These are phyloP conservation scores for Trichomonas vaginalis DNA, from an alignment of 208 protist genomes.

Conservation along the genomic window DNA sequence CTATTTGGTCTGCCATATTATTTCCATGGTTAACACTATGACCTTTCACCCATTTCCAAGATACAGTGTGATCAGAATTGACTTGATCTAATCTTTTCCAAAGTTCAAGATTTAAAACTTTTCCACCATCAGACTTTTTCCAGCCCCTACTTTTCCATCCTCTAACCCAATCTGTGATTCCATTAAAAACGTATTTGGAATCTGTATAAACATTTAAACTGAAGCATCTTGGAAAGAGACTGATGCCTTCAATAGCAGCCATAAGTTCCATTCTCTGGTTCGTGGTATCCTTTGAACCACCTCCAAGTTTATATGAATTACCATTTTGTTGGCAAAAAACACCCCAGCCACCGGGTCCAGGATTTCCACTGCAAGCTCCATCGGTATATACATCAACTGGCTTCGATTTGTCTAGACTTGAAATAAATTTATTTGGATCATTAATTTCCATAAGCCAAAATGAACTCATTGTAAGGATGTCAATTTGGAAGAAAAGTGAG, in stretches of 20 bases:
- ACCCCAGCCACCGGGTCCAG: neutral
- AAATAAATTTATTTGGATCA: neutral
- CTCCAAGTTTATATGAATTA: neutral
- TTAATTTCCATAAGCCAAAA: too few species aligned
- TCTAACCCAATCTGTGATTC: neutral
- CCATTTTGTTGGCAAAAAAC: neutral
- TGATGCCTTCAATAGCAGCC: neutral
- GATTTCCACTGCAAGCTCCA: neutral
- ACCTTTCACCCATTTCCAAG: neutral
- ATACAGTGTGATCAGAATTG: neutral
- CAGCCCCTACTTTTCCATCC: neutral
- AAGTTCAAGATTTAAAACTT: neutral
- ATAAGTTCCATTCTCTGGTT: neutral
- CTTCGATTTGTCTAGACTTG: neutral
- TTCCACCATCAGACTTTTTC: neutral
- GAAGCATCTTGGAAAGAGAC: neutral
- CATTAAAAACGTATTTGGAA: neutral
- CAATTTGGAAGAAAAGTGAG: too few species aligned
- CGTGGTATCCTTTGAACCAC: neutral
- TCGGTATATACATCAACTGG: neutral
- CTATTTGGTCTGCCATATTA: neutral
- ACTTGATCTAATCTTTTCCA: neutral
- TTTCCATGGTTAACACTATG: neutral
- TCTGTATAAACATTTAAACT: neutral
- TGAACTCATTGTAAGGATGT: too few species aligned